A percentile compares a stretch with the other conserved stretches of the same genome.
phyloP scores from a whole-genome alignment of 768 basidiomycete species.

The Lyophyllum shimeji region DNA sequence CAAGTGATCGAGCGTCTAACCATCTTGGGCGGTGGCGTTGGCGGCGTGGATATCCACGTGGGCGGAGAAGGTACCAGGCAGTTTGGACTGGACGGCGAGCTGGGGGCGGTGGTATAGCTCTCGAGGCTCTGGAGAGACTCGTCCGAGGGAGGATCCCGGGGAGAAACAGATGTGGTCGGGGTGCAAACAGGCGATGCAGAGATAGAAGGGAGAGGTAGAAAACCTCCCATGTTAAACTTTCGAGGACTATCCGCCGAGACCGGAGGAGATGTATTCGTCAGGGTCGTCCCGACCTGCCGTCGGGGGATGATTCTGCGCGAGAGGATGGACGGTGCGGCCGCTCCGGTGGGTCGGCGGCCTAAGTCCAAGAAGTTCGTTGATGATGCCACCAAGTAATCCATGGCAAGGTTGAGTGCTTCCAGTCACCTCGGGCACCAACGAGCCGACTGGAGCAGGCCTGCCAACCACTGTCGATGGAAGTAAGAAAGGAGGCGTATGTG shows the following conservation, averaged over 20 bases:
- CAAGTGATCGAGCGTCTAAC: constrained; percentile 37
- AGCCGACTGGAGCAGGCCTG: not conserved
- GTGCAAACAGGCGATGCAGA: constrained; percentile 59
- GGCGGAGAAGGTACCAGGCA: constrained; percentile 33
- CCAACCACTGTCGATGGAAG: not conserved
- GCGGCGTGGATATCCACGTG: constrained; percentile 59
- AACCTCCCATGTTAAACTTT: constrained; percentile 33
- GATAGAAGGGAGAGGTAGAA: constrained; percentile 56
- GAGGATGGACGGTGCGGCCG: constrained; percentile 7
- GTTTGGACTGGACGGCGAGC: constrained; percentile 20
- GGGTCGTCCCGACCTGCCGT: not conserved
- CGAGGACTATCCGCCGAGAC: constrained; percentile 12
- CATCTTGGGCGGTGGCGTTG: constrained; percentile 50
- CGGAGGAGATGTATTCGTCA: constrained; percentile 2
- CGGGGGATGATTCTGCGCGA: constrained; percentile 10
- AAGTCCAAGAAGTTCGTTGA: constrained; percentile 14
- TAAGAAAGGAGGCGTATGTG: not conserved
- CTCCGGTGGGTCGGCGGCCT: constrained; percentile 2
- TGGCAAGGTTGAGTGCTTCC: not conserved
- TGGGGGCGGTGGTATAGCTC: constrained; percentile 20
- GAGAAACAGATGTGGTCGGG: constrained; percentile 38
- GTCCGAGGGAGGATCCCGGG: constrained; percentile 16
- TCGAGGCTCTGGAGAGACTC: constrained; percentile 13
- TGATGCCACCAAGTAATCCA: constrained; percentile 19
- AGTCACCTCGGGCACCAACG: not conserved